Evolutionary conservation across 1,284 basidiomycete genomes (phyloP).

Genomic region (Ceratobasidium sp.): DNA sequence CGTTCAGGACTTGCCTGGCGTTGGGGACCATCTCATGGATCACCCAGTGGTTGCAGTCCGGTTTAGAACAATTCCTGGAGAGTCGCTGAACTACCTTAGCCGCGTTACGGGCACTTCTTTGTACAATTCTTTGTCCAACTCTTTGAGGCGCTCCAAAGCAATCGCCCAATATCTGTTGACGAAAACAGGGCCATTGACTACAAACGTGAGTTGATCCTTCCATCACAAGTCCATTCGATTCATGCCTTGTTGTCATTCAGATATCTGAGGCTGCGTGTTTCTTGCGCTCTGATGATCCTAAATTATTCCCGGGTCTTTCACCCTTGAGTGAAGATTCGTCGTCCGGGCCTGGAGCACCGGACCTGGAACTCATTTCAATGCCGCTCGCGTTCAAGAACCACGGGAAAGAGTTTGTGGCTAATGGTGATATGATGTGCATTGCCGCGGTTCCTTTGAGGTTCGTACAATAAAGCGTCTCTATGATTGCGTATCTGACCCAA

Average conservation of each 20-base stretch:
- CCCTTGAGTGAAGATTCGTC: slow-evolving; percentile 51
- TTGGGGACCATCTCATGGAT: slow-evolving; percentile 68
- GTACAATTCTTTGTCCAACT: slow-evolving; percentile 13
- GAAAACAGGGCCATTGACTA: slow-evolving; percentile 64
- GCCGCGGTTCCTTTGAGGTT: slow-evolving; percentile 56
- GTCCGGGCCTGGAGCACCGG: slow-evolving; percentile 53
- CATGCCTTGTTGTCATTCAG: slow-evolving; percentile 49
- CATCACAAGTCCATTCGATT: slow-evolving; percentile 23
- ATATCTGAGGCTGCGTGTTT: slow-evolving; percentile 56
- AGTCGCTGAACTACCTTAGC: slow-evolving; percentile 58
- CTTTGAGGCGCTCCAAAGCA: slow-evolving; percentile 59
- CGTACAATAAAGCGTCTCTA: not conserved
- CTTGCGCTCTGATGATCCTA: slow-evolving; percentile 54
- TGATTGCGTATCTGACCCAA: not conserved
- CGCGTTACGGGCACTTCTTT: not conserved
- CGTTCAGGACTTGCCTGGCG: slow-evolving; percentile 68
- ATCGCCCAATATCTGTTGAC: slow-evolving; percentile 62
- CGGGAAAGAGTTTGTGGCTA: slow-evolving; percentile 48
- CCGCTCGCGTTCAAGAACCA: slow-evolving; percentile 51
- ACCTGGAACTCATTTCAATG: slow-evolving; percentile 54
- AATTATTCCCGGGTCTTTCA: slow-evolving; percentile 51
- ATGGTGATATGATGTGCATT: slow-evolving; percentile 54
- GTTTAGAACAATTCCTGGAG: slow-evolving; percentile 65
- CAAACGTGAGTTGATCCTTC: slow-evolving; percentile 63
- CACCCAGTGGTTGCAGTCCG: slow-evolving; percentile 67